These are phyloP conservation scores for Didymellaceae sp. DNA, from an alignment of 2,329 filamentous ascomycete genomes.

Conservation along the genomic window DNA sequence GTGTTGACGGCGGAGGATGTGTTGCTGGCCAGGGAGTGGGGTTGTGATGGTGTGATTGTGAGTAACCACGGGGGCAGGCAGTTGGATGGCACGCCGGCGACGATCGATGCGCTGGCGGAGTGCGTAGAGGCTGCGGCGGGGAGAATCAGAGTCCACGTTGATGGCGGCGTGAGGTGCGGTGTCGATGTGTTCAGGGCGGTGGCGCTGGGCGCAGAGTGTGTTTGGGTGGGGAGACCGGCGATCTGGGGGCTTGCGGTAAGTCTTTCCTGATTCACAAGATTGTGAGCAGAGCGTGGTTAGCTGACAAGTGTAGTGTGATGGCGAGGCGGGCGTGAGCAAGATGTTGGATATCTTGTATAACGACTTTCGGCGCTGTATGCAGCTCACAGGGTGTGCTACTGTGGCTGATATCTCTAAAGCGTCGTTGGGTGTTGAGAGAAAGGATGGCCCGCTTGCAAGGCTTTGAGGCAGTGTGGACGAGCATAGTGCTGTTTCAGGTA, in stretches of 20 bases:
- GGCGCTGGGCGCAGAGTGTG: conserved; percentile 6
- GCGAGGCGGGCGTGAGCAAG: not conserved
- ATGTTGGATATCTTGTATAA: conserved; percentile 28
- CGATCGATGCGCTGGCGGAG: conserved; percentile 5
- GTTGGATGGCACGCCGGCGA: conserved; percentile 6
- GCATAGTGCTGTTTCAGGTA: too few relatives aligned
- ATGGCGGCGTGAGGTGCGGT: conserved; percentile 2
- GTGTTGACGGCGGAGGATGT: conserved; percentile 9
- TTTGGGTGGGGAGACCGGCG: conserved; percentile 1
- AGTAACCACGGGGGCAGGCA: conserved; percentile 6
- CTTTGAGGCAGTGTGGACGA: too few relatives aligned
- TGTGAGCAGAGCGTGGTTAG: not conserved
- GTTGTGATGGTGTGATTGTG: conserved; percentile 6
- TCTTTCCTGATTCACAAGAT: not conserved
- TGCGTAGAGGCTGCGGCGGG: conserved; percentile 5
- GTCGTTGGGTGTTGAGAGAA: conserved; percentile 36
- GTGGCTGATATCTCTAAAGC: conserved; percentile 47
- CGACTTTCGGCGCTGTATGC: conserved; percentile 51
- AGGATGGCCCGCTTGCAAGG: conserved; percentile 43
- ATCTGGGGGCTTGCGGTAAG: conserved; percentile 5
- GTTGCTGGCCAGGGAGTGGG: conserved; percentile 4
- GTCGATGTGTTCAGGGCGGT: conserved; percentile 5
- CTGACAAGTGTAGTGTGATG: not conserved
- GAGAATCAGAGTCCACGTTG: conserved; percentile 1
- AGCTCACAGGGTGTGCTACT: conserved; percentile 47